These are phyloP conservation scores for Paspalum vaginatum DNA, from an alignment of 176 grass and related monocot genomes.

Conservation along the genomic window DNA sequence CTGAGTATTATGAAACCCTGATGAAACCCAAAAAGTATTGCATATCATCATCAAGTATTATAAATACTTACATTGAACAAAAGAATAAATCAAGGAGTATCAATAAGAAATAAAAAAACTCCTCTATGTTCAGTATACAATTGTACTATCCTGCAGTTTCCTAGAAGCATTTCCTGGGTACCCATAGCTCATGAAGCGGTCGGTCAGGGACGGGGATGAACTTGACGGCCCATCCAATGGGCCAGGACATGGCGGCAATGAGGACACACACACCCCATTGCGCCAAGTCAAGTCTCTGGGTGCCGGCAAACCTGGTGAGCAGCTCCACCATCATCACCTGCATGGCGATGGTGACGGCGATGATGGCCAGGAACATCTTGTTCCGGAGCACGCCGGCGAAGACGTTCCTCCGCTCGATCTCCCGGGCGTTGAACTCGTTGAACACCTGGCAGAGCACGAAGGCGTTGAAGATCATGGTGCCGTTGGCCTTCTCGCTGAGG, in stretches of 20 bases:
- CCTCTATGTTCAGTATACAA: too few relatives aligned
- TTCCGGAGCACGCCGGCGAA: slow-evolving; percentile 71
- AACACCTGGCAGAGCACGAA: slow-evolving; percentile 93
- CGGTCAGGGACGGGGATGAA: slow-evolving; percentile 58
- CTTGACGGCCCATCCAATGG: slow-evolving; percentile 74
- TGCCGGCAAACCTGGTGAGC: slow-evolving; percentile 73
- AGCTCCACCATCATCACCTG: slow-evolving; percentile 94
- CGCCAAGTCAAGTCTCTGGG: slow-evolving; percentile 58
- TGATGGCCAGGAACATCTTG: slow-evolving; percentile 70
- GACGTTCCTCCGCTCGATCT: slow-evolving; percentile 73
- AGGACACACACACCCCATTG: slow-evolving; percentile 78
- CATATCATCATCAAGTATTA: too few relatives aligned
- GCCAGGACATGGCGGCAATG: slow-evolving; percentile 82
- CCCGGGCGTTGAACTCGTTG: slow-evolving; percentile 85
- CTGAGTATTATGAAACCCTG: too few relatives aligned
- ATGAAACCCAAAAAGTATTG: too few relatives aligned
- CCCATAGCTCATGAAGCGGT: slow-evolving; percentile 20
- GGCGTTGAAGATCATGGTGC: slow-evolving; percentile 84
- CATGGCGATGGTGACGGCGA: slow-evolving; percentile 57
- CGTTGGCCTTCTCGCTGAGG: slow-evolving; percentile 51
- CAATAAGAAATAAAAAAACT: too few relatives aligned
- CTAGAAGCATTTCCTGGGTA: not conserved
- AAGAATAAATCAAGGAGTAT: too few relatives aligned
- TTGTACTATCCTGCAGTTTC: too few relatives aligned
- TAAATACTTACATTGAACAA: too few relatives aligned